phyloP scores from a whole-genome alignment of 805 yeast species.

The Myxozyma kluyveri region DNA sequence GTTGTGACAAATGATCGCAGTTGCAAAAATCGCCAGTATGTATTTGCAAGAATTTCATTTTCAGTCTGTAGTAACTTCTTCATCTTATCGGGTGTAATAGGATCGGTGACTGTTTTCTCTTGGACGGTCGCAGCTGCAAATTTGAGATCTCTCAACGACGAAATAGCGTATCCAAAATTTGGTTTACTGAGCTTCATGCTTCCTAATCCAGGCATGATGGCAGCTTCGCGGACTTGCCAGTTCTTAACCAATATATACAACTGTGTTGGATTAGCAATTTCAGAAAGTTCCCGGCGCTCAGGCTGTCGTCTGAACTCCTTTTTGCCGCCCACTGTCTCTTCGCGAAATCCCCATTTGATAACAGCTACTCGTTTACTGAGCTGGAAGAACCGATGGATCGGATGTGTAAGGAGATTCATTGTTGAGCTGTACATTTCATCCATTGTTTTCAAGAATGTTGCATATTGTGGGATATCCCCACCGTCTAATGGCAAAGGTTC shows the following conservation, averaged over 20 bases:
- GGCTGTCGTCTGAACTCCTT: too few species aligned
- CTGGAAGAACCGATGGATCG: constrained; percentile 81
- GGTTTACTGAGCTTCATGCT: constrained; percentile 29
- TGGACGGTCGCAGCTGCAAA: constrained; percentile 34
- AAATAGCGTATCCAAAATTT: constrained; percentile 36
- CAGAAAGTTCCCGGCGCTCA: not conserved
- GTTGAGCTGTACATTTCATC: constrained; percentile 56
- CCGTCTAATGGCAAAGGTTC: constrained; percentile 26
- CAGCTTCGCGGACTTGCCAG: constrained; percentile 34
- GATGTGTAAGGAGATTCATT: constrained; percentile 64
- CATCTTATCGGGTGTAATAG: constrained; percentile 5
- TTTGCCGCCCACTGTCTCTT: too few species aligned
- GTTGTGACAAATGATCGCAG: constrained; percentile 24
- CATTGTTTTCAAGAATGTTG: constrained; percentile 43
- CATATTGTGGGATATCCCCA: constrained; percentile 55
- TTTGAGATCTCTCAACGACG: constrained; percentile 39
- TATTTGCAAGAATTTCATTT: constrained; percentile 15
- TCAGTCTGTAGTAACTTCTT: constrained; percentile 5
- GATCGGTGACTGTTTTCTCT: constrained; percentile 10
- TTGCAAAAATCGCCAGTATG: constrained; percentile 22
- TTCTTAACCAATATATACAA: constrained; percentile 40
- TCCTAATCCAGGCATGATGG: constrained; percentile 33
- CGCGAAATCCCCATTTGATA: constrained; percentile 1
- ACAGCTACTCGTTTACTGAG: constrained; percentile 53
- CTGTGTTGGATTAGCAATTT: constrained; percentile 52